Base-by-base conservation (phyloP, 495 filamentous ascomycete genomes). In the Aspergillus indologenus region DNA sequence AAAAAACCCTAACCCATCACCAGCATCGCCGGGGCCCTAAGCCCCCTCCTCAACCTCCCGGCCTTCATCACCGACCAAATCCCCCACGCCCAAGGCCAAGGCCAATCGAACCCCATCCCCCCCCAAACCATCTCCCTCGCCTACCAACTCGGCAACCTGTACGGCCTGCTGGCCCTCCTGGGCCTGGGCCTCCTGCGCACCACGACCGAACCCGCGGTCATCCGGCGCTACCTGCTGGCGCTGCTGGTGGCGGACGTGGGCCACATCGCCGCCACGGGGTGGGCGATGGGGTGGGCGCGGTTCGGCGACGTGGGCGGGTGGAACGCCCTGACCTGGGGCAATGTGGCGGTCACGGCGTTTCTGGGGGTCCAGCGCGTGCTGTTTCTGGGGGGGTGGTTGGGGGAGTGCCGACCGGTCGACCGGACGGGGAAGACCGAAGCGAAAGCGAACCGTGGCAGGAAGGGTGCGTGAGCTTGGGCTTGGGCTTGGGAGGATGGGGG, bases 321-420 rank as follows among this genome's bases (percentile, higher is more conserved):
- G 89, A 91, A 89, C 61, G 67, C 78, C 23, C 76, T 89, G 73
- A 81, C 84, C 1, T 90, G 87, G 85, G 89, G 89, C 12, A 91
- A 91, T 63, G 77, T 92, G 47, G 87, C 82, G 0, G 71, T 78
- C 21, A 90, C 88, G 5, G 63, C 56, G 0, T 75, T 80, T 18
- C 65, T 90, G 46, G 84, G 85, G 44, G 56, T 83, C 14, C 81
- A 80, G 40, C 75, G 87, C 29, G 64, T 81, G 0, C 68, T 73
- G 14, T 89, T 88, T 65, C 69, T 89, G 2, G 21, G 76, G 14
- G 85, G 86, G 4, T 48, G 77, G 0, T 87, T 90, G 68, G 87
- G 87, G 47, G n/a, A 22, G 5, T 57, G 71, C 52, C 61, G 72
- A n/a, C 22, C 17, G 85, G 84, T 1, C 43, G 76, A 0, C 85